These are phyloP conservation scores for Exutisphaerella laricina DNA, from an alignment of 2,329 filamentous ascomycete species.

Conservation along the genomic window DNA sequence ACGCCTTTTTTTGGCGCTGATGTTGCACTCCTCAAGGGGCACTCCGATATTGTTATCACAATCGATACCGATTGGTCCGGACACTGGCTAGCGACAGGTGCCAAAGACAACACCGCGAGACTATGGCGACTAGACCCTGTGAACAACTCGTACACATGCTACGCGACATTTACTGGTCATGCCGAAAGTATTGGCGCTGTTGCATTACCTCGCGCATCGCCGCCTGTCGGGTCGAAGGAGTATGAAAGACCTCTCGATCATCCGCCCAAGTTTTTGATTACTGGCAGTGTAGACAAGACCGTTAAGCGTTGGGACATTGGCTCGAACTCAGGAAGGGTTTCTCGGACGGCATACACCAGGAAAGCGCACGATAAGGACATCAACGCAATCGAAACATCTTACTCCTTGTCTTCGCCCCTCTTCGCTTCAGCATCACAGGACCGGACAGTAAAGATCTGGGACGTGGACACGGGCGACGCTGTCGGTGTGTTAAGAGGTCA, in stretches of 20 bases:
- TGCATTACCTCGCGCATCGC: constrained; percentile 66
- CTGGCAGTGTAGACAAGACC: constrained; percentile 91
- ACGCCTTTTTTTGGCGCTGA: constrained; percentile 77
- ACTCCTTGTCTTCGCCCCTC: constrained; percentile 62
- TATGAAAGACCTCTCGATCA: constrained; percentile 68
- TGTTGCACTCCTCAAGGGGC: constrained; percentile 76
- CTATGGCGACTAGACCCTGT: constrained; percentile 80
- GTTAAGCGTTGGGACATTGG: constrained; percentile 87
- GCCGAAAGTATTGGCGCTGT: constrained; percentile 92
- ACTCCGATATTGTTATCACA: constrained; percentile 93
- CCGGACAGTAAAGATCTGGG: constrained; percentile 95
- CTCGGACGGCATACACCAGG: constrained; percentile 72
- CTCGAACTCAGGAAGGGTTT: constrained; percentile 40
- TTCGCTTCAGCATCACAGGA: constrained; percentile 98
- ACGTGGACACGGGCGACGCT: constrained; percentile 79
- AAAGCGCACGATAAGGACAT: constrained; percentile 99
- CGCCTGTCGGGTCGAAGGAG: constrained; percentile 63
- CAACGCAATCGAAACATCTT: constrained; percentile 74
- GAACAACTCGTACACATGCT: constrained; percentile 70
- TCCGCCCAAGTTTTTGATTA: constrained; percentile 78
- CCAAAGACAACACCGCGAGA: constrained; percentile 92
- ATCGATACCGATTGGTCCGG: constrained; percentile 95
- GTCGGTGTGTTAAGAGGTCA: constrained; percentile 89
- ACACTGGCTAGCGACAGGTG: constrained; percentile 90
- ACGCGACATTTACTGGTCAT: constrained; percentile 80